Conservation (phyloP, 768 basidiomycete species). For the Amanita pseudoporphyria region DNA sequence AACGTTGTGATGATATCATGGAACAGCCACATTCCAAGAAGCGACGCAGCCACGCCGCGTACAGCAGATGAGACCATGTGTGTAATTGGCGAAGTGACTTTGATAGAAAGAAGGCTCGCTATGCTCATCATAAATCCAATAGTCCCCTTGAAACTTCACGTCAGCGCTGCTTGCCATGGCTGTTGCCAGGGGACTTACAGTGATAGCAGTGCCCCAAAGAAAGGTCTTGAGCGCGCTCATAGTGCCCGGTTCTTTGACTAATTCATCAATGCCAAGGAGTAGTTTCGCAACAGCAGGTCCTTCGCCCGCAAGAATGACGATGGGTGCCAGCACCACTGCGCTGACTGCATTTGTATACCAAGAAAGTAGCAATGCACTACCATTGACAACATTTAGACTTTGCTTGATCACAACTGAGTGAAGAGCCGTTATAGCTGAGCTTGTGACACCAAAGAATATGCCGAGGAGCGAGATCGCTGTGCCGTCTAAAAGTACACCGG, state of each 20-base stretch:
- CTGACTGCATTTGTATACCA: slow-evolving; percentile 91
- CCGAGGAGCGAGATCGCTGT: slow-evolving; percentile 52
- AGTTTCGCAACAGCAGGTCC: slow-evolving; percentile 51
- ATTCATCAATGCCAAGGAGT: slow-evolving; percentile 36
- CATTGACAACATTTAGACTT: slow-evolving; percentile 68
- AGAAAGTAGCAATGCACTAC: slow-evolving; percentile 75
- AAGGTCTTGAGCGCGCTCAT: slow-evolving; percentile 53
- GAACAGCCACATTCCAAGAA: slow-evolving; percentile 77
- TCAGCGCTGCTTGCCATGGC: background rate
- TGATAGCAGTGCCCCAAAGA: slow-evolving; percentile 69
- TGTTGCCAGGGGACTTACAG: slow-evolving; percentile 34
- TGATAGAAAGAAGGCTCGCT: slow-evolving; percentile 88
- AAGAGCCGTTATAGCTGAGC: slow-evolving; percentile 77
- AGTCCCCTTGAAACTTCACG: slow-evolving; percentile 42
- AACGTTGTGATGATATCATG: slow-evolving; percentile 71
- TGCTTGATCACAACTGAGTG: slow-evolving; percentile 96
- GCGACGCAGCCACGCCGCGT: slow-evolving; percentile 85
- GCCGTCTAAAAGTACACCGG: slow-evolving; percentile 76
- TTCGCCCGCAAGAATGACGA: slow-evolving; percentile 73
- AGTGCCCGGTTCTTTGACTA: slow-evolving; percentile 25
- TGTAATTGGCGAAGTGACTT: slow-evolving; percentile 94
- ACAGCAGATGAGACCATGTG: slow-evolving; percentile 97
- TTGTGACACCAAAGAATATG: slow-evolving; percentile 71
- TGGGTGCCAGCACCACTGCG: slow-evolving; percentile 59
- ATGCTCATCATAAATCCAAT: slow-evolving; percentile 94